Percentiles rank a stretch among this genome's conserved stretches.
Conservation (phyloP, 805 yeast genomes). For the Huiozyma sinensis region DNA sequence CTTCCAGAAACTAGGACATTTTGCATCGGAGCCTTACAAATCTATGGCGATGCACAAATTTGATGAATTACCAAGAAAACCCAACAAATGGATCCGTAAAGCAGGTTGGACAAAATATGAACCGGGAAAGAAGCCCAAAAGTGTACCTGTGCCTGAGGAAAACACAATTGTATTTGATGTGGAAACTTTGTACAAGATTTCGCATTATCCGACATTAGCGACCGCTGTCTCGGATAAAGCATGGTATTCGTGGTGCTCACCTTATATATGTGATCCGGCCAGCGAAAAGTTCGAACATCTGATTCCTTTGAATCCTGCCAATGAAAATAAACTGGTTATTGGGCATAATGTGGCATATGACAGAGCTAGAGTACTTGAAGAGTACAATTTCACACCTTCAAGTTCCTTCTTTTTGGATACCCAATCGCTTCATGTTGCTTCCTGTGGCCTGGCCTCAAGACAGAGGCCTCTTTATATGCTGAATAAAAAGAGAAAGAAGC, state of each 20-base stretch:
- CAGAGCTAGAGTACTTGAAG: constrained; percentile 76
- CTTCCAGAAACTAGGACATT: constrained; percentile 58
- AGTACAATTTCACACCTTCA: constrained; percentile 56
- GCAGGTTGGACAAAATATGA: constrained; percentile 81
- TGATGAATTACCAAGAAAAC: constrained; percentile 30
- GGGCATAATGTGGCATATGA: constrained; percentile 93
- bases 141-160: constrained; percentile 62
- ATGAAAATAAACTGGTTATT: constrained; percentile 47
- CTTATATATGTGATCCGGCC: constrained; percentile 45
- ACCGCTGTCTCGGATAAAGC: constrained; percentile 66
- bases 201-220: constrained; percentile 71
- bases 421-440: constrained; percentile 85
- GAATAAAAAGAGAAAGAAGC: constrained; percentile 32
- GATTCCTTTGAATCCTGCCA: constrained; percentile 57
- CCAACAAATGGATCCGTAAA: constrained; percentile 43
- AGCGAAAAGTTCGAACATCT: constrained; percentile 43
- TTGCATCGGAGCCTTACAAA: constrained; percentile 50
- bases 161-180: constrained; percentile 76
- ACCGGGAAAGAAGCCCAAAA: constrained; percentile 39
- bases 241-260: constrained; percentile 95
- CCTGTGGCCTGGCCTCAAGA: constrained; percentile 84
- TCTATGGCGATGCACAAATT: constrained; percentile 38
- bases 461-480: constrained; percentile 74
- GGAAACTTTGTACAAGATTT: constrained; percentile 69
- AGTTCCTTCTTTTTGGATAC: constrained; percentile 80